Base-by-base conservation (phyloP, 177 flowering plant species). In the Tripterygium wilfordii region DNA sequence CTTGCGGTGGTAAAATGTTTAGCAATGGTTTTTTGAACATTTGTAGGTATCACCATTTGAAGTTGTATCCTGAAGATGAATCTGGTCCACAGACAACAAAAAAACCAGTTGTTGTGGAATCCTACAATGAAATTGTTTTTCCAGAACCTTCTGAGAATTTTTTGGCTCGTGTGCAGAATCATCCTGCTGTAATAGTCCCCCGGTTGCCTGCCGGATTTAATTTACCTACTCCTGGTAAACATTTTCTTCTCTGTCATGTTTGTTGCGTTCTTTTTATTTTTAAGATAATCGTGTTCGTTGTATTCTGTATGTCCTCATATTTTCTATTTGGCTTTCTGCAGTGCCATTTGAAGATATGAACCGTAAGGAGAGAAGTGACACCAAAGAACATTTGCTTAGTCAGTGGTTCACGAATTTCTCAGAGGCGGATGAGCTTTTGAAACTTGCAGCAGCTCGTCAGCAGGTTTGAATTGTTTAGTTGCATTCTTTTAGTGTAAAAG, bases 391-490 rank as follows among this genome's bases (percentile, higher is more conserved):
- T 46, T 66, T 72, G 2, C 64, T 72, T 13, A 59, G 50, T 56
- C 94, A 74, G 54, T 89, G 90, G 90, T 86, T 80, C 66, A 54
- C 47, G 54, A 83, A 75, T 70, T 86, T 83, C 67, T 86, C 97
- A 2, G 94, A 89, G 76, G 94, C 90, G 22, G 97, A 86, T 56
- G 94, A 86, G 64, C 76, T 86, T 22, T 66, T 77, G 35, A 77
- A 82, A 56, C 95, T 86, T 65, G 82, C 86, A 14, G 78, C 94
- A 37, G 95, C 97, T 54, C 88, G 94, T 41, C 94, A 86, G 52
- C 86, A 79, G 94, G 96, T 86, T 10, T 54, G 65, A 20, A 19
- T 6, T 19, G 38, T 51, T n/a, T n/a, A n/a, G n/a, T n/a, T n/a
- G n/a, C 19, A 4, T 23, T 23, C 15, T 36, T 36, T 36, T 14